Evolutionary conservation across 768 basidiomycete species (phyloP).

Genomic region (Xanthoconium stramineum): DNA sequence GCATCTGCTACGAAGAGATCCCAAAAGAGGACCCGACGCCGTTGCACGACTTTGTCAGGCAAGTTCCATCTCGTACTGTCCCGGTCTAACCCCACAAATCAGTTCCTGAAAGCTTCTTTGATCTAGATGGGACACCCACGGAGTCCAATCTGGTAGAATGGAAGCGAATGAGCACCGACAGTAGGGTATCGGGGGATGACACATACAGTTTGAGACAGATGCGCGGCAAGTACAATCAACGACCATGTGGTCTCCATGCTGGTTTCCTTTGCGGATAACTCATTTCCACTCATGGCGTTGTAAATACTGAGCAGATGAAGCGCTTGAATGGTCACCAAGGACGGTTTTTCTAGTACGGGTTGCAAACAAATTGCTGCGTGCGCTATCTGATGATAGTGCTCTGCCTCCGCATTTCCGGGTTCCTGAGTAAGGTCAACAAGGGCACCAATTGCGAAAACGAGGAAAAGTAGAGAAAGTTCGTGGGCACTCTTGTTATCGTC

Average conservation of each 20-base stretch:
- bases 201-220: slow-evolving; percentile 64
- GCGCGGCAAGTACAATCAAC: slow-evolving; percentile 59
- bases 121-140: slow-evolving; percentile 44
- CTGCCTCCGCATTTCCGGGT: slow-evolving; percentile 40
- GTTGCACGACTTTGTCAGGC: slow-evolving; percentile 57
- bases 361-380: slow-evolving; percentile 64
- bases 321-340: slow-evolving; percentile 65
- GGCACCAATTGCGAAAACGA: slow-evolving; percentile 52
- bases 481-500: slow-evolving; percentile 46
- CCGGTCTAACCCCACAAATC: slow-evolving; percentile 41
- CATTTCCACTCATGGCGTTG: slow-evolving; percentile 66
- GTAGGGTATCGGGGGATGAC: not conserved
- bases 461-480: slow-evolving; percentile 47
- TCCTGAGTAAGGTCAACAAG: slow-evolving; percentile 37
- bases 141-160: slow-evolving; percentile 53
- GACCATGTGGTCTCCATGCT: slow-evolving; percentile 75
- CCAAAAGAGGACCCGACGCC: slow-evolving; percentile 73
- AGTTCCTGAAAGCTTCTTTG: slow-evolving; percentile 6
- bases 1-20: slow-evolving; percentile 70
- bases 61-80: slow-evolving; percentile 65
- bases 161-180: slow-evolving; percentile 12
- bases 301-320: slow-evolving; percentile 68
- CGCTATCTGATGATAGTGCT: slow-evolving; percentile 65
- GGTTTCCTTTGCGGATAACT: slow-evolving; percentile 51
- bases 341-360: slow-evolving; percentile 68